phyloP scores from a whole-genome alignment of 148 eudicot genomes.

The Gaultheria prostrata region DNA sequence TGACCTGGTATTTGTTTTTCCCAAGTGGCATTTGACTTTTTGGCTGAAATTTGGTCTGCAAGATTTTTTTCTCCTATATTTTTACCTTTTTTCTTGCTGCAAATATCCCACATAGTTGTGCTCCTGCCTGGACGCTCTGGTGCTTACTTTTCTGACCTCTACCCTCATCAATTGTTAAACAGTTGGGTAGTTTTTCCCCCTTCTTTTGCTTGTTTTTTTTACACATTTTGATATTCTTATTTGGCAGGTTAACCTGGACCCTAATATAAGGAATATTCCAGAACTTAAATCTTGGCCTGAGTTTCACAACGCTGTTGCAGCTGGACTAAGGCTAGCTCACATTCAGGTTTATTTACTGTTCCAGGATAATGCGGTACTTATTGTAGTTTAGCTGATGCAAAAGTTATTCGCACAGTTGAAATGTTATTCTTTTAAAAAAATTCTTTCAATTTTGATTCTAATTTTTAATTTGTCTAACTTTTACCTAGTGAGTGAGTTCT shows the following conservation, averaged over 20 bases:
- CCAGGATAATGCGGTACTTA: background rate
- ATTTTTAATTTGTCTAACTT: constrained; percentile 3
- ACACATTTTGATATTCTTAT: background rate
- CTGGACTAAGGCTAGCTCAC: constrained; percentile 81
- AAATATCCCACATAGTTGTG: background rate
- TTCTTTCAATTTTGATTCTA: background rate
- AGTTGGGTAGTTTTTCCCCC: background rate
- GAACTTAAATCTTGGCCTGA: constrained; percentile 97
- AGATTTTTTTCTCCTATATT: background rate
- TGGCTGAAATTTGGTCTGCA: background rate
- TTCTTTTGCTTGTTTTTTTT: background rate
- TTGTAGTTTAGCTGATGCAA: background rate
- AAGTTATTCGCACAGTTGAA: background rate
- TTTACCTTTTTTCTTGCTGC: background rate
- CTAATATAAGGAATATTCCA: constrained; percentile 74
- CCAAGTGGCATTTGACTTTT: background rate
- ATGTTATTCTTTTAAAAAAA: background rate
- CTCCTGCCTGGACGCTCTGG: background rate
- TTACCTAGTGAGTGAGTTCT: background rate
- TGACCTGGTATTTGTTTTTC: background rate
- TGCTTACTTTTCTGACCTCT: background rate
- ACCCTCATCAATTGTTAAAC: background rate
- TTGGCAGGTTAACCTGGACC: constrained; percentile 85
- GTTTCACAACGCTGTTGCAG: constrained; percentile 99
- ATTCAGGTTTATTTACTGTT: constrained; percentile 55